A percentile compares a stretch with the other conserved stretches of the same genome.
Evolutionary conservation across 2,329 filamentous ascomycete genomes (phyloP).

Genomic region (Pyricularia sp.): DNA sequence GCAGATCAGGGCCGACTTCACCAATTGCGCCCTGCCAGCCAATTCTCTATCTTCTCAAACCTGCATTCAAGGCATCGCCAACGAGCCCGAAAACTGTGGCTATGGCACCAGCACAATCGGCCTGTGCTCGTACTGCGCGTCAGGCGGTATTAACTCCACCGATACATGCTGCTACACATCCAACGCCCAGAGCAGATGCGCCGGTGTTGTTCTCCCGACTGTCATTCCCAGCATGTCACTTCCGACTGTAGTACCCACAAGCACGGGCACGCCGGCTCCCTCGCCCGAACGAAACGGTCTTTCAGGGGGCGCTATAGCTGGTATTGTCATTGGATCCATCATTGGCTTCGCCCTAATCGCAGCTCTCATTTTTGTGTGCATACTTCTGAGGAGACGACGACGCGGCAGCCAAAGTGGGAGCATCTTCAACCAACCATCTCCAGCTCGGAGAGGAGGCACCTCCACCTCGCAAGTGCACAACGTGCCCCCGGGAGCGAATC

Average conservation of each 20-base stretch:
- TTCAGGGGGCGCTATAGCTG: slow-evolving; percentile 82
- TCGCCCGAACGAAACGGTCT: slow-evolving; percentile 33
- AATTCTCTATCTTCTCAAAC: slow-evolving; percentile 60
- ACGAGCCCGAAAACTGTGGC: slow-evolving; percentile 83
- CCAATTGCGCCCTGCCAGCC: slow-evolving; percentile 77
- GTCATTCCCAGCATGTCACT: slow-evolving; percentile 62
- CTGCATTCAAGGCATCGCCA: slow-evolving; percentile 68
- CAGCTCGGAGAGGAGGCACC: slow-evolving; percentile 38
- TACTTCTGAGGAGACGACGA: slow-evolving; percentile 42
- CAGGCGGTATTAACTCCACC: slow-evolving; percentile 80
- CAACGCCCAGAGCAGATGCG: slow-evolving; percentile 63
- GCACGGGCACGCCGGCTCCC: slow-evolving; percentile 14
- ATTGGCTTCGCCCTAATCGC: slow-evolving; percentile 61
- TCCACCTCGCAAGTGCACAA: slow-evolving; percentile 24
- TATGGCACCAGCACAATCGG: slow-evolving; percentile 64
- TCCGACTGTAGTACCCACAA: slow-evolving; percentile 32
- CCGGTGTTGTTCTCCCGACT: slow-evolving; percentile 67
- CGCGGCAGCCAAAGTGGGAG: slow-evolving; percentile 56
- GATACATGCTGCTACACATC: slow-evolving; percentile 91
- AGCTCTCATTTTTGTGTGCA: slow-evolving; percentile 59
- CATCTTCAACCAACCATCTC: slow-evolving; percentile 85
- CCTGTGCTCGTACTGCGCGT: slow-evolving; percentile 78
- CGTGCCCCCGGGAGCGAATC: slow-evolving; percentile 26
- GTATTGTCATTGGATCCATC: slow-evolving; percentile 76
- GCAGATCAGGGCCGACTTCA: slow-evolving; percentile 86